phyloP scores from a whole-genome alignment of 371 early-diverging fungal species.

The Syncephalastrum racemosum region DNA sequence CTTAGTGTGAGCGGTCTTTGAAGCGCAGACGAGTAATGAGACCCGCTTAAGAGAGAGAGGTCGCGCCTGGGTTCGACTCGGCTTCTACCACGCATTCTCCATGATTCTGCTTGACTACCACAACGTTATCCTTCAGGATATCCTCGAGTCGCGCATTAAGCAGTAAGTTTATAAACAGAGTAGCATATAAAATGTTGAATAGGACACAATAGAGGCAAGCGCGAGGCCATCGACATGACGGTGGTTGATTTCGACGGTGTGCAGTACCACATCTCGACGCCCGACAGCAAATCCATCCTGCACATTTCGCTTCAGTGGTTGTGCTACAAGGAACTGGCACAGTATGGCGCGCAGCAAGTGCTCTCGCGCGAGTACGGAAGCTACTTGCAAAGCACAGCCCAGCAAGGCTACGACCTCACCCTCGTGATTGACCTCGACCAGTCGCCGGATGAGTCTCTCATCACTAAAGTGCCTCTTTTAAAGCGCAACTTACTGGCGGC shows the following conservation, averaged over 20 bases:
- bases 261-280: constrained; percentile 79
- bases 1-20: no score
- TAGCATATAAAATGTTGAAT: not conserved
- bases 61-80: no score
- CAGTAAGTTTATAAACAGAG: constrained; percentile 35
- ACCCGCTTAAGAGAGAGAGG: no score
- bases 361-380: constrained; percentile 80
- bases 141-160: constrained; percentile 56
- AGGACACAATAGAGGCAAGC: constrained; percentile 60
- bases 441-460: constrained; percentile 70
- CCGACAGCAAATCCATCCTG: constrained; percentile 69
- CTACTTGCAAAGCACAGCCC: constrained; percentile 61
- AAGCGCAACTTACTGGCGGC: constrained; percentile 94
- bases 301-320: constrained; percentile 80
- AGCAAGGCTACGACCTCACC: constrained; percentile 82
- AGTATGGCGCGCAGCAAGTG: constrained; percentile 80
- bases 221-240: constrained; percentile 79
- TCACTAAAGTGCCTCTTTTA: constrained; percentile 79
- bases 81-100: not conserved
- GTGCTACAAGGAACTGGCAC: constrained; percentile 77
- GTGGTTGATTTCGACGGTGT: constrained; percentile 97
- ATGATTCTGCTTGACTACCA: constrained; percentile 75
- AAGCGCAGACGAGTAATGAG: no score
- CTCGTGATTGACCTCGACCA: constrained; percentile 80
- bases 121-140: constrained; percentile 67